Percentiles rank a stretch among this genome's conserved stretches.
These are phyloP conservation scores for Ophiocordyceps sinensis DNA, from an alignment of 2,329 filamentous ascomycete genomes.

Conservation along the genomic window DNA sequence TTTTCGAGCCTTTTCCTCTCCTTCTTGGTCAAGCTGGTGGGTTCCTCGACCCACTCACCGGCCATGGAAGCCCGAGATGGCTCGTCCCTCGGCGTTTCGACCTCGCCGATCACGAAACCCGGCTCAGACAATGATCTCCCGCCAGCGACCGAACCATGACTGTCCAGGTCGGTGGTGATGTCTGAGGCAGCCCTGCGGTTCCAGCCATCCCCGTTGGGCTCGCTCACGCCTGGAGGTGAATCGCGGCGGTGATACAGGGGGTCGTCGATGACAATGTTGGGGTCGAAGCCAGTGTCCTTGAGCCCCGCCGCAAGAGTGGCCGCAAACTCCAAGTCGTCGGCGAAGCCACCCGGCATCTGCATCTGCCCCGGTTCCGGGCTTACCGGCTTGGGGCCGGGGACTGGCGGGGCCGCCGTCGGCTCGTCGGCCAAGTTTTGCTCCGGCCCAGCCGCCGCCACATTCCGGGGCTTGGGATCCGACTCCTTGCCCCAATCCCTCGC, in stretches of 20 bases:
- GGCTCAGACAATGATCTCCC: slow-evolving; percentile 14
- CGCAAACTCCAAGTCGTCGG: slow-evolving; percentile 53
- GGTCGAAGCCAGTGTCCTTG: slow-evolving; percentile 55
- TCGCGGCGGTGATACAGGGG: slow-evolving; percentile 47
- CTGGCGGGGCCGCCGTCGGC: slow-evolving; percentile 29
- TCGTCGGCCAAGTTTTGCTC: slow-evolving; percentile 19
- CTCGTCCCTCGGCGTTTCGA: slow-evolving; percentile 24
- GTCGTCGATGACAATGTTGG: slow-evolving; percentile 55
- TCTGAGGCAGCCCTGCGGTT: slow-evolving; percentile 37
- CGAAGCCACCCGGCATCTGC: slow-evolving; percentile 53
- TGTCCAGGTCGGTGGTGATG: slow-evolving; percentile 25
- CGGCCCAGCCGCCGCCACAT: slow-evolving; percentile 7
- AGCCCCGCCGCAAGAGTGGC: slow-evolving; percentile 56
- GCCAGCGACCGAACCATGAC: not conserved
- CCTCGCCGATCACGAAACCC: slow-evolving; percentile 33
- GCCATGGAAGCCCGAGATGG: slow-evolving; percentile 8
- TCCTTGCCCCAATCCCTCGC: slow-evolving; percentile 7
- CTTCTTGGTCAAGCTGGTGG: slow-evolving; percentile 29
- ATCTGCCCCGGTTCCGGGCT: slow-evolving; percentile 35
- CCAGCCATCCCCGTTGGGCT: slow-evolving; percentile 21
- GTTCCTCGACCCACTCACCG: slow-evolving; percentile 10
- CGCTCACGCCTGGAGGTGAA: slow-evolving; percentile 47
- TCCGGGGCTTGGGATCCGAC: slow-evolving; percentile 6
- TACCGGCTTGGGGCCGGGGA: slow-evolving; percentile 42
- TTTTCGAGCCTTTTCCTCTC: slow-evolving; percentile 34